A percentile compares a stretch with the other conserved stretches of the same genome.
These are phyloP conservation scores for Carex kokanica DNA, from an alignment of 176 grass and related monocot species.

Conservation along the genomic window DNA sequence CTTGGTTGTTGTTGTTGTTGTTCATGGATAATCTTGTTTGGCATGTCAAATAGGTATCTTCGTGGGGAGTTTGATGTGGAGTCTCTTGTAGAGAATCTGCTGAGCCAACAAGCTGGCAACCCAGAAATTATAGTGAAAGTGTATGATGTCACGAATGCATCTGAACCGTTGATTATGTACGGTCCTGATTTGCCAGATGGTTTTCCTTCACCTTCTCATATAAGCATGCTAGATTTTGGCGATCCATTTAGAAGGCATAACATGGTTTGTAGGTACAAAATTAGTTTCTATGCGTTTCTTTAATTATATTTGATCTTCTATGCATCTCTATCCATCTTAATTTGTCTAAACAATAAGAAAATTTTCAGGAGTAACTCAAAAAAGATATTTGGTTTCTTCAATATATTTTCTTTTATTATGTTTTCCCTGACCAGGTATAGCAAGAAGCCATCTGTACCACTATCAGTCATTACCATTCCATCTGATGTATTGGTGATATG, in stretches of 20 bases:
- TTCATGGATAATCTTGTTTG: neutral
- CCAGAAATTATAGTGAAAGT: conserved; percentile 96
- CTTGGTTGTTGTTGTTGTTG: neutral
- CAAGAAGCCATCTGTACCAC: conserved; percentile 58
- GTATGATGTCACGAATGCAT: conserved; percentile 83
- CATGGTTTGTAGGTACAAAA: conserved; percentile 86
- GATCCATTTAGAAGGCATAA: conserved; percentile 90
- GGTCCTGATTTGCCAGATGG: conserved; percentile 70
- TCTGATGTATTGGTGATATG: conserved; percentile 65
- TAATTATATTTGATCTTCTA: conserved; percentile 3
- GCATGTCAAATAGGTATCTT: conserved; percentile 51
- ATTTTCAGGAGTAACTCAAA: neutral
- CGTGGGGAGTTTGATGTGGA: conserved; percentile 97
- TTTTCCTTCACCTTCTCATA: conserved; percentile 46
- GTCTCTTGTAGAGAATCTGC: conserved; percentile 88
- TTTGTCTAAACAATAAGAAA: neutral
- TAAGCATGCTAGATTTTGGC: conserved; percentile 81
- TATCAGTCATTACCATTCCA: conserved; percentile 61
- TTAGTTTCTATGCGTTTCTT: neutral
- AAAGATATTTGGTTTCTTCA: conserved; percentile 12
- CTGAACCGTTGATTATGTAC: conserved; percentile 88
- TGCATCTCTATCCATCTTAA: neutral
- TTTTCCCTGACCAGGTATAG: conserved; percentile 59
- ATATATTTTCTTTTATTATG: conserved; percentile 21
- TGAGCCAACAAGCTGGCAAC: conserved; percentile 85